phyloP scores from a whole-genome alignment of 73 alveolate species.

The Paramecium biaurelia region DNA sequence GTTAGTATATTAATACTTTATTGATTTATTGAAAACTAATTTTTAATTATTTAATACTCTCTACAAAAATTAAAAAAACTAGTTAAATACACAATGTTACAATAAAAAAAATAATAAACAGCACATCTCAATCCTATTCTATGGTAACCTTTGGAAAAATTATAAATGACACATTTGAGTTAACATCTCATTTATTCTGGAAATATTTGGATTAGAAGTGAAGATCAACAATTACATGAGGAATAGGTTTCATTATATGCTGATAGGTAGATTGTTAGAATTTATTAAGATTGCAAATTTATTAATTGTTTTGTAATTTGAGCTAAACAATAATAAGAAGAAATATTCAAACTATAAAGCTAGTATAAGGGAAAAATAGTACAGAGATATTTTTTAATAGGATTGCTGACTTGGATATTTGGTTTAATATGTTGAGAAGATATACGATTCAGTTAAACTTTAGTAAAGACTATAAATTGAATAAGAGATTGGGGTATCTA shows the following conservation, averaged over 20 bases:
- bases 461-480: slow-evolving; percentile 6
- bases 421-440: slow-evolving; percentile 30
- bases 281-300: background rate
- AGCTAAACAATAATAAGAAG: background rate
- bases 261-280: background rate
- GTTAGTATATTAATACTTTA: background rate
- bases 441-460: background rate
- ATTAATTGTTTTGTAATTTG: background rate
- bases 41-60: background rate
- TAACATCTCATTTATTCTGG: slow-evolving; percentile 8
- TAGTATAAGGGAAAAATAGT: background rate
- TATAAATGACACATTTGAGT: background rate
- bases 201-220: background rate
- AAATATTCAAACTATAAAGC: background rate
- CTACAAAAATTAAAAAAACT: background rate
- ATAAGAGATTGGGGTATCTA: slow-evolving; percentile 10
- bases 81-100: background rate
- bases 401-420: background rate
- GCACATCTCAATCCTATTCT: background rate
- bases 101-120: background rate
- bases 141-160: background rate
- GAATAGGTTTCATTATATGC: background rate
- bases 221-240: background rate
- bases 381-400: background rate
- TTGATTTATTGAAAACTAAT: background rate